phyloP scores from a whole-genome alignment of 1,284 basidiomycete species.

The Chondrostereum purpureum region DNA sequence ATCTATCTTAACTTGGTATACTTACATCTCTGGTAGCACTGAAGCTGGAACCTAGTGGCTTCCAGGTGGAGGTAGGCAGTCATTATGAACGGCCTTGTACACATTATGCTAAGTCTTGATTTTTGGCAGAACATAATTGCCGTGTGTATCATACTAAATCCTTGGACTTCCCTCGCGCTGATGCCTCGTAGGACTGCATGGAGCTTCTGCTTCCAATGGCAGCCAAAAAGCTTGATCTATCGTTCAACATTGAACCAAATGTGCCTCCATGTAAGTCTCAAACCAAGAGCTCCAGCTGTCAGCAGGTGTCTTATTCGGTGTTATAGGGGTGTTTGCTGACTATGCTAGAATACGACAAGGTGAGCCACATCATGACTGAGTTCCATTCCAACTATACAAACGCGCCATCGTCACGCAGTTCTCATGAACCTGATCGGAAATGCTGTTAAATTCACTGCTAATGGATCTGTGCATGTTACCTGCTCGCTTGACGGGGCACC shows the following conservation, averaged over 20 bases:
- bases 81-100: background rate
- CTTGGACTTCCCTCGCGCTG: background rate
- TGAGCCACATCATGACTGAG: conserved; percentile 19
- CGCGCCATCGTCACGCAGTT: conserved; percentile 28
- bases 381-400: conserved; percentile 8
- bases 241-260: conserved; percentile 58
- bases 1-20: background rate
- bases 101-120: background rate
- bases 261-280: conserved; percentile 50
- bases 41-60: conserved; percentile 60
- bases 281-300: background rate
- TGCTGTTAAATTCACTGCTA: conserved; percentile 64
- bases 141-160: conserved; percentile 27
- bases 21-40: conserved; percentile 35
- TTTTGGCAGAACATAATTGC: conserved; percentile 50
- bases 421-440: conserved; percentile 73
- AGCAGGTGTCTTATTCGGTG: conserved; percentile 1
- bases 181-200: conserved; percentile 53
- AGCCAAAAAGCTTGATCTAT: conserved; percentile 62
- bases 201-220: conserved; percentile 66
- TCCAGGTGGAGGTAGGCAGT: conserved; percentile 48
- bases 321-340: conserved; percentile 60
- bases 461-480: conserved; percentile 53
- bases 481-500: conserved; percentile 45
- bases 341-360: conserved; percentile 68